Evolutionary conservation across 2,329 filamentous ascomycete species (phyloP).

Genomic region (Lachnellula arida): DNA sequence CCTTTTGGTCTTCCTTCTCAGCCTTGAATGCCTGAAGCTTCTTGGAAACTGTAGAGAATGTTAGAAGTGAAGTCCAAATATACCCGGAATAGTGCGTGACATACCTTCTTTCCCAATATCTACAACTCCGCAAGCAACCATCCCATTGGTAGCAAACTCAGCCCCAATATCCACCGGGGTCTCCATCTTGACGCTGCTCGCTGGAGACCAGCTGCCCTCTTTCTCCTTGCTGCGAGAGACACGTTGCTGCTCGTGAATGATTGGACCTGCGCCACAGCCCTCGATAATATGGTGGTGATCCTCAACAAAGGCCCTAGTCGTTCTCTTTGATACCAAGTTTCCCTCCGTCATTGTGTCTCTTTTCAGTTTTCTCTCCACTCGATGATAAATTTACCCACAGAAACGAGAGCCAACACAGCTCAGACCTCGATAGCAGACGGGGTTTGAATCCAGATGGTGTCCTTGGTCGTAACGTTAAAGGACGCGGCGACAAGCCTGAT

Average conservation of each 20-base stretch:
- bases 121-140: conserved; percentile 14
- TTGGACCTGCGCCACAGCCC: neutral
- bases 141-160: conserved; percentile 1
- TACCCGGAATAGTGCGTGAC: neutral
- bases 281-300: conserved; percentile 12
- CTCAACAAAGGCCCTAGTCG: conserved; percentile 18
- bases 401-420: neutral
- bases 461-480: conserved; percentile 12
- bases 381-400: neutral
- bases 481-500: conserved; percentile 10
- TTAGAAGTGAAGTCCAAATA: conserved; percentile 8
- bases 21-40: conserved; percentile 10
- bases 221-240: conserved; percentile 8
- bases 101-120: conserved; percentile 20
- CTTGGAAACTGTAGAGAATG: conserved; percentile 10
- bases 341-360: conserved; percentile 9
- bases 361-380: neutral
- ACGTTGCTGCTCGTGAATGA: conserved; percentile 5
- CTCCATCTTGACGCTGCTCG: conserved; percentile 1
- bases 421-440: neutral
- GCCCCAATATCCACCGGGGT: conserved; percentile 16
- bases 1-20: conserved; percentile 12
- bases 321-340: conserved; percentile 19
- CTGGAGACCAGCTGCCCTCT: conserved; percentile 6
- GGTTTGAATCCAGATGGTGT: neutral